phyloP scores from a whole-genome alignment of 306 rosid species.

The Pyrus bretschneideri region DNA sequence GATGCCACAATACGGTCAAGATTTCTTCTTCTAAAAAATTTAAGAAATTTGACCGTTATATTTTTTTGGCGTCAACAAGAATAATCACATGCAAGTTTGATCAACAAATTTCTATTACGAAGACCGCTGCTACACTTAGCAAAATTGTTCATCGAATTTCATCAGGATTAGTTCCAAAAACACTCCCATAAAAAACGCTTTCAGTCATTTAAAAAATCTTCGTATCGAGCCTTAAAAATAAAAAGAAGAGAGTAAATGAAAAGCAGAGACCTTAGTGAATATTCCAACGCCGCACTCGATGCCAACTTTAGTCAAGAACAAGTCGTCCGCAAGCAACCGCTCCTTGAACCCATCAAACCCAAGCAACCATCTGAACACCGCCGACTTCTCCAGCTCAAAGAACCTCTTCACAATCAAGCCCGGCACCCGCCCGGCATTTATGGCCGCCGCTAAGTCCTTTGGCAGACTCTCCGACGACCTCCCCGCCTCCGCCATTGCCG shows the following conservation, averaged over 20 bases:
- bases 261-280: constrained; percentile 62
- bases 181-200: fast-evolving
- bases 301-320: constrained; percentile 77
- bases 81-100: background rate
- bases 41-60: background rate
- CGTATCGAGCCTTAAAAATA: no score
- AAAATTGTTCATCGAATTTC: no score
- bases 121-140: background rate
- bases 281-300: constrained; percentile 84
- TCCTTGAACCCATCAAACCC: constrained; percentile 81
- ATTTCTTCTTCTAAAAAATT: background rate
- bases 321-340: constrained; percentile 82
- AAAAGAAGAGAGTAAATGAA: background rate
- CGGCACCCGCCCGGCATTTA: constrained; percentile 62
- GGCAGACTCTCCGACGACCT: constrained; percentile 65
- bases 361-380: constrained; percentile 55
- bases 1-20: background rate
- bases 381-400: constrained; percentile 65
- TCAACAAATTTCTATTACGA: background rate
- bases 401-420: constrained; percentile 61
- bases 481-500: constrained; percentile 54
- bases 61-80: background rate
- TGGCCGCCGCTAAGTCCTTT: constrained; percentile 64
- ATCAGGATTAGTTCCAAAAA: no score
- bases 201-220: no score